Evolutionary conservation across 2,329 filamentous ascomycete genomes (phyloP).

Genomic region (Paecilomyces variotii): DNA sequence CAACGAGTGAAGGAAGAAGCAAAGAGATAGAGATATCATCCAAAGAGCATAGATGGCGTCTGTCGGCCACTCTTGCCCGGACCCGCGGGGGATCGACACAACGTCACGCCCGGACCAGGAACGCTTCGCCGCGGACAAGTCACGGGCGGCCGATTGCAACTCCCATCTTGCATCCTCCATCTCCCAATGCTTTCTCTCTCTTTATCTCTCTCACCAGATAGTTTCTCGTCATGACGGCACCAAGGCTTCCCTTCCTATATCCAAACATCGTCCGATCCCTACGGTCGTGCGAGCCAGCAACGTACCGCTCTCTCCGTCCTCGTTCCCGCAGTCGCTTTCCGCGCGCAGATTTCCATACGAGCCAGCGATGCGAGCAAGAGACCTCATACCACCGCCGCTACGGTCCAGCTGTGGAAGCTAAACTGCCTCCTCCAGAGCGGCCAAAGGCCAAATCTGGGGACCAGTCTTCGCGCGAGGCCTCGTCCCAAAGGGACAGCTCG

Average conservation of each 20-base stretch:
- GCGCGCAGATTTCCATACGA: conserved; percentile 29
- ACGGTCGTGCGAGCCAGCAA: conserved; percentile 40
- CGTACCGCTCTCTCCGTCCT: conserved; percentile 36
- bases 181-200: neutral
- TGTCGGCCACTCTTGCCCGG: neutral
- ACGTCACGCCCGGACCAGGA: conserved; percentile 14
- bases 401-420: conserved; percentile 37
- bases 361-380: conserved; percentile 26
- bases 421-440: conserved; percentile 29
- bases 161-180: conserved; percentile 5
- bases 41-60: neutral
- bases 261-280: conserved; percentile 56
- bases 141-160: neutral
- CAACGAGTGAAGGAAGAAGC: no score
- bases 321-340: conserved; percentile 18
- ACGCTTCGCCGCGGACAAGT: conserved; percentile 17
- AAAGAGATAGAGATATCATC: neutral
- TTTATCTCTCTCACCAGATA: neutral
- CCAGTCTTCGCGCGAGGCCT: conserved; percentile 6
- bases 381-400: conserved; percentile 36
- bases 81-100: conserved; percentile 14
- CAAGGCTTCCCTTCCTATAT: conserved; percentile 60
- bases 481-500: conserved; percentile 7
- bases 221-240: conserved; percentile 47
- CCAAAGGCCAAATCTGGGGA: conserved; percentile 18